Evolutionary conservation across 805 yeast genomes (phyloP), one percentile per base, ranked within the genome.

Genomic region (Candida germanica): DNA sequence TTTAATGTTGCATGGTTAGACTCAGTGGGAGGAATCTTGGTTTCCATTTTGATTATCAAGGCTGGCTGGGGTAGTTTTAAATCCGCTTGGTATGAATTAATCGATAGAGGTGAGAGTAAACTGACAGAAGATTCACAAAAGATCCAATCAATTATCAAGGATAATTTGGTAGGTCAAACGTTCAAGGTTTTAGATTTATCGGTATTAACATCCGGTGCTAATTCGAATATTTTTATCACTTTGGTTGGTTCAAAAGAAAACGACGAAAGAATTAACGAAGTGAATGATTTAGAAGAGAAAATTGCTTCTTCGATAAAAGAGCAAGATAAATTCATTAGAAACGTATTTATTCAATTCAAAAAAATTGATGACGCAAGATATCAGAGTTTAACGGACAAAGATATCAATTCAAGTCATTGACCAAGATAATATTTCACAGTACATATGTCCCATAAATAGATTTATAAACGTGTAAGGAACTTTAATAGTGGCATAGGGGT

Each of bases 21-120:
- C 57, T 85, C 97, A 2, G 73, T 87, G 38, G 98, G 98, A 43
- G 98, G 98, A 0, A 58, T 89, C 20, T 54, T 87, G 4, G 98
- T 93, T 6, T 87, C 97, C 0, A 71, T 73, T 2, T 66, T 93
- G 49, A 83, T 93, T 38, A 77, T 89, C 44, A 79, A 75, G 46
- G 96, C 96, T 6, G 98, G 98, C 23, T 73, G 77, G 58, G 73
- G 75, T 3, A 89, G 95, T 18, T 77, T 84, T 48, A 66, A 71
- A 40, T 71, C 73, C 18, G 78, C 97, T 0, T 71, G 82, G 50
- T 73, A 73, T 41, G 98, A 91, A 54, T 65, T 91, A 29, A 71
- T 87, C 20, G 98, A 91, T 51, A 74, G 78, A 44, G 82, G 91
- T 2, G 61, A 82, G 25, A 66, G 76, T 11, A 60, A 57, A 11